phyloP scores from a whole-genome alignment of 352 stramenopile genomes.

The Globisporangium takayamanum region DNA sequence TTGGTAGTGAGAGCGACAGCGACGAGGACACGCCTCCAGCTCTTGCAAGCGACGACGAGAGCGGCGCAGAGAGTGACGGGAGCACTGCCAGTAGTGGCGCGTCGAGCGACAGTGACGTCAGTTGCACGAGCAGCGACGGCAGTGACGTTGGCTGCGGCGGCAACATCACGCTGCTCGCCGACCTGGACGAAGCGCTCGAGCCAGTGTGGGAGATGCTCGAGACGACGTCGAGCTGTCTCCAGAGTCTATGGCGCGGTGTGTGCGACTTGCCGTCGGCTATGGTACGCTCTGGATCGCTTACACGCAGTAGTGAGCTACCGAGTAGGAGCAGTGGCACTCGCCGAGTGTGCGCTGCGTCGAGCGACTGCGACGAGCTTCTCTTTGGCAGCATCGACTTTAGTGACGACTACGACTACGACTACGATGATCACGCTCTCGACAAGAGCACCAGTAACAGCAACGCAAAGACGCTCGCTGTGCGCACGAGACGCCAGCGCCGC shows the following conservation, averaged over 20 bases:
- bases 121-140: not conserved
- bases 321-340: not conserved
- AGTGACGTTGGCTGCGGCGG: not conserved
- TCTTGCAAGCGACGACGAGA: not conserved
- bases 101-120: not conserved
- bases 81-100: not conserved
- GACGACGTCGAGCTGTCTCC: conserved; percentile 8
- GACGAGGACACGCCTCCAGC: no score
- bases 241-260: conserved; percentile 2
- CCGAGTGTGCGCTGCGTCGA: not conserved
- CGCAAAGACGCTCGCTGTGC: conserved; percentile 7
- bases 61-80: conserved; percentile 2
- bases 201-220: conserved; percentile 8
- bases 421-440: not conserved
- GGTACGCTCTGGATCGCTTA: not conserved
- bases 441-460: not conserved
- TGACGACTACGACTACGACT: not conserved
- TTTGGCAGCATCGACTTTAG: conserved; percentile 8
- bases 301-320: not conserved
- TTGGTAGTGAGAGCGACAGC: not conserved
- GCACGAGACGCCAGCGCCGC: conserved; percentile 11
- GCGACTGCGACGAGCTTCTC: not conserved
- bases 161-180: conserved; percentile 10
- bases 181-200: conserved; percentile 11
- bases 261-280: conserved; percentile 4